phyloP scores from a whole-genome alignment of 164 flowering plant genomes.

The Magnolia kwangsiensis region DNA sequence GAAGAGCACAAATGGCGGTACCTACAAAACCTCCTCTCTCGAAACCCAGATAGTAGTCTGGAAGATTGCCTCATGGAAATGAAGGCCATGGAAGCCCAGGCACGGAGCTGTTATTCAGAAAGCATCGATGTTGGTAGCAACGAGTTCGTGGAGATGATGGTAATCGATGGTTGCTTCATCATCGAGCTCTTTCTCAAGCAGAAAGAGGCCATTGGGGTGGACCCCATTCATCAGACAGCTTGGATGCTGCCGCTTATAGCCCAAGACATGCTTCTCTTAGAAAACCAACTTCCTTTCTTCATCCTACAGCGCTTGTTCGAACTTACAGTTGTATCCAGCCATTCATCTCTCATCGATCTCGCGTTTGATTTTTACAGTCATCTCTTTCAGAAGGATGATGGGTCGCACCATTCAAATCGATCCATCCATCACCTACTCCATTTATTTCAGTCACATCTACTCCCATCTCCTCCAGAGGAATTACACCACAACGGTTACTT shows the following conservation, averaged over 20 bases:
- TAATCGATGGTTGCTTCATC: slow-evolving; percentile 1
- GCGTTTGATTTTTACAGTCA: background rate
- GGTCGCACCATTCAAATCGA: too few relatives aligned
- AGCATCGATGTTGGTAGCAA: background rate
- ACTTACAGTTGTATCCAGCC: background rate
- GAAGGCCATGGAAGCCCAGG: background rate
- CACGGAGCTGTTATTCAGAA: slow-evolving; percentile 1
- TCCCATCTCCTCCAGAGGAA: background rate
- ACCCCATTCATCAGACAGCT: background rate
- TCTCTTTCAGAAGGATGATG: background rate
- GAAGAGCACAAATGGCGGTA: slow-evolving; percentile 1
- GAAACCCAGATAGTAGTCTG: background rate
- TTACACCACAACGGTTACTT: background rate
- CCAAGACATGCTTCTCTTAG: slow-evolving; percentile 4
- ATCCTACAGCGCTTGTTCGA: background rate
- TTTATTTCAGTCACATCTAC: background rate
- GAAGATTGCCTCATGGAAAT: background rate
- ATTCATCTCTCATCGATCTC: background rate
- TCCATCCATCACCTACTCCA: slow-evolving; percentile 1
- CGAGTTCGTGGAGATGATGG: slow-evolving; percentile 1
- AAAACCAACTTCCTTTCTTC: slow-evolving; percentile 12
- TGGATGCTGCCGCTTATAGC: background rate
- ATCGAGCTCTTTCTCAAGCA: background rate
- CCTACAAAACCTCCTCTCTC: background rate
- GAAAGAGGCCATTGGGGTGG: background rate